Evolutionary conservation across 768 basidiomycete species (phyloP).

Genomic region (Tulasnella calospora): DNA sequence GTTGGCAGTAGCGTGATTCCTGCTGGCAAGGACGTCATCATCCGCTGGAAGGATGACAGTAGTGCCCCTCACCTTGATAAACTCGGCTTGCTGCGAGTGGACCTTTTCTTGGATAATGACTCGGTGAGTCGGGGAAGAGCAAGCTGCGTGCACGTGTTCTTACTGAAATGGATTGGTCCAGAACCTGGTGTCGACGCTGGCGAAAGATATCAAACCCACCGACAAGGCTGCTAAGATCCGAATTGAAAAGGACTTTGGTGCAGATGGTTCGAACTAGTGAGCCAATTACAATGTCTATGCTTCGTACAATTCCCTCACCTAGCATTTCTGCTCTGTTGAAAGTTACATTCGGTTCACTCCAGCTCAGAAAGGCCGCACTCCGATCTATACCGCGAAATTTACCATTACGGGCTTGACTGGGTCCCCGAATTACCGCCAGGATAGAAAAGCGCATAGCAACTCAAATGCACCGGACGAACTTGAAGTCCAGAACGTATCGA

Average conservation of each 20-base stretch:
- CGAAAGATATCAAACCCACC: conserved; percentile 1
- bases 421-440: not conserved
- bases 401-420: not conserved
- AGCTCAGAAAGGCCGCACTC: not conserved
- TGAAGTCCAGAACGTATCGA: not conserved
- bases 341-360: conserved; percentile 16
- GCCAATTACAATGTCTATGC: not conserved
- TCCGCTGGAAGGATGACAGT: conserved; percentile 11
- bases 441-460: not conserved
- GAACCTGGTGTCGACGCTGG: conserved; percentile 8
- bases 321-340: not conserved
- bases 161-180: not conserved
- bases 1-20: not conserved
- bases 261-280: conserved; percentile 6
- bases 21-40: conserved; percentile 5
- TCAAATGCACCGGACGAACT: not conserved
- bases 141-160: not conserved
- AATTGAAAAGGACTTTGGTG: conserved; percentile 10
- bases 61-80: not conserved
- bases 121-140: not conserved
- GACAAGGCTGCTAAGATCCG: not conserved
- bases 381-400: conserved; percentile 7
- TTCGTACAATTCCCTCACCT: not conserved
- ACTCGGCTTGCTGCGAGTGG: not conserved
- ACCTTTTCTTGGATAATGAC: conserved; percentile 10